Evolutionary conservation across 441 rosid species (phyloP).

Genomic region (Mallotus repandus): DNA sequence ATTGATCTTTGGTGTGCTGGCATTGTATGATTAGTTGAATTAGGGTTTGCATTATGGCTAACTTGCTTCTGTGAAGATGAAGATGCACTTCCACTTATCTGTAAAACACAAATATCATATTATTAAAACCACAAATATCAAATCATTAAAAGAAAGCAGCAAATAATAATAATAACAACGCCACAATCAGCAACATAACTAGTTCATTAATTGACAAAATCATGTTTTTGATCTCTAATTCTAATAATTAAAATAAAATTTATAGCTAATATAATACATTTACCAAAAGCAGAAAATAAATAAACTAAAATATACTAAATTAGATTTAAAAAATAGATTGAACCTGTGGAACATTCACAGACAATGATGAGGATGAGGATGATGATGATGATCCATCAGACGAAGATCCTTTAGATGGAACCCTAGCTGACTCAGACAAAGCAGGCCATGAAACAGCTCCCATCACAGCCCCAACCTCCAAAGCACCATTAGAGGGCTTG

Average conservation of each 20-base stretch:
- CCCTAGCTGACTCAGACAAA: slow-evolving; percentile 64
- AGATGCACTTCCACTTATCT: slow-evolving; percentile 52
- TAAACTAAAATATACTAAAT: too few relatives aligned
- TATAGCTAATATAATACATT: not conserved
- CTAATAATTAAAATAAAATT: not conserved
- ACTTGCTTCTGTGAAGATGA: slow-evolving; percentile 46
- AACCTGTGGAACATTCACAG: slow-evolving; percentile 45
- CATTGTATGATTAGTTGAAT: slow-evolving; percentile 36
- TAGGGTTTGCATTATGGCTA: slow-evolving; percentile 38
- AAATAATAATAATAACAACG: too few relatives aligned
- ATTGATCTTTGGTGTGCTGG: slow-evolving; percentile 41
- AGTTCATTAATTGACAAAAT: too few relatives aligned
- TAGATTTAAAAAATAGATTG: not conserved
- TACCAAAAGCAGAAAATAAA: not conserved
- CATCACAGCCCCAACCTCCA: slow-evolving; percentile 65
- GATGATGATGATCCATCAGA: slow-evolving; percentile 47
- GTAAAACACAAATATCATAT: slow-evolving; percentile 9
- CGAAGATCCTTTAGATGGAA: slow-evolving; percentile 48
- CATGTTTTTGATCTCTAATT: not conserved
- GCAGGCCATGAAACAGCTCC: slow-evolving; percentile 91
- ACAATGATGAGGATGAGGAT: not conserved
- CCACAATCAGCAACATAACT: too few relatives aligned
- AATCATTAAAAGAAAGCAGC: not conserved
- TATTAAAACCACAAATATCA: not conserved
- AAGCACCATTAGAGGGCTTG: slow-evolving; percentile 58